phyloP scores from a whole-genome alignment of 345 rosid species.

The Noccaea caerulescens region DNA sequence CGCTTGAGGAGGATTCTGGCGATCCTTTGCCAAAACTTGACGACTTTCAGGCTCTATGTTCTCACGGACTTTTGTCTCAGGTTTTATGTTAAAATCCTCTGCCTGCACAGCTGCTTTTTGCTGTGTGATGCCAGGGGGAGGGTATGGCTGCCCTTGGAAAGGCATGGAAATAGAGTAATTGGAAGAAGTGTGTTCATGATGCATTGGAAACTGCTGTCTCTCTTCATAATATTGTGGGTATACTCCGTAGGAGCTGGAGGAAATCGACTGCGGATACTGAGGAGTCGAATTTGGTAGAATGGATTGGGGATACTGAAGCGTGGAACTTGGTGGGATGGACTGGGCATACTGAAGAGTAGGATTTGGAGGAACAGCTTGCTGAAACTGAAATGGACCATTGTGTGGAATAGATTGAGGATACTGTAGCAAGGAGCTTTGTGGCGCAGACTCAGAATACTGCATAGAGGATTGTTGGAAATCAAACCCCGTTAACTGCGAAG shows the following conservation, averaged over 20 bases:
- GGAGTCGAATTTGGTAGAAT: constrained; percentile 27
- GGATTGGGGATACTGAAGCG: constrained; percentile 44
- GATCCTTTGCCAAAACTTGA: constrained; percentile 40
- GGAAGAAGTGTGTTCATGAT: constrained; percentile 45
- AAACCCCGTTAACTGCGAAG: constrained; percentile 49
- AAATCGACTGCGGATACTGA: constrained; percentile 54
- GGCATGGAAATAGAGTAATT: constrained; percentile 49
- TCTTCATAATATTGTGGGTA: constrained; percentile 57
- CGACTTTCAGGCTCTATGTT: constrained; percentile 45
- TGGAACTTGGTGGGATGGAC: constrained; percentile 34
- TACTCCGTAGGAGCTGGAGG: constrained; percentile 54
- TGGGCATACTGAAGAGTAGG: constrained; percentile 39
- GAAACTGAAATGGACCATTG: constrained; percentile 45
- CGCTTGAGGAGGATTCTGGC: constrained; percentile 44
- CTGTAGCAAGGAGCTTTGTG: constrained; percentile 52
- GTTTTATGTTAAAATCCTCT: constrained; percentile 46
- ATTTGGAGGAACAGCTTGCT: constrained; percentile 39
- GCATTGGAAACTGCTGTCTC: constrained; percentile 49
- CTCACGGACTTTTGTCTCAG: constrained; percentile 49
- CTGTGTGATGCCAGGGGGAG: constrained; percentile 50
- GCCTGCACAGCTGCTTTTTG: constrained; percentile 48
- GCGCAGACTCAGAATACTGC: constrained; percentile 46
- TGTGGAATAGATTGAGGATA: constrained; percentile 53
- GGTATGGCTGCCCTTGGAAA: constrained; percentile 46
- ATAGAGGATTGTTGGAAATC: constrained; percentile 48